These are phyloP conservation scores for Phytophthora tentaculata DNA, from an alignment of 352 stramenopile genomes.

Conservation along the genomic window DNA sequence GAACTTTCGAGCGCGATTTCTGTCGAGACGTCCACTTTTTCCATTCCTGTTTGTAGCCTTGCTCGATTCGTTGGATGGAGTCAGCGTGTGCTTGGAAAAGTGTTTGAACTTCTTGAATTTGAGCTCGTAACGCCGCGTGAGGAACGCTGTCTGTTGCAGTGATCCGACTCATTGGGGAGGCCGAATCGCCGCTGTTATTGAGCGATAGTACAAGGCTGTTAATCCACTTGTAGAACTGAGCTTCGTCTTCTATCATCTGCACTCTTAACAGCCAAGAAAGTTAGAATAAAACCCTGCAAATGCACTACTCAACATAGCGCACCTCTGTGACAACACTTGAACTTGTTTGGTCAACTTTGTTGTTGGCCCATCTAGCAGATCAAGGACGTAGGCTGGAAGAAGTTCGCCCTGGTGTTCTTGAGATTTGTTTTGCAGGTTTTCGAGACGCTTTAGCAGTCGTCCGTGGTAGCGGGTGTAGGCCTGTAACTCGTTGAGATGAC, in stretches of 20 bases:
- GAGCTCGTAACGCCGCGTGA: conserved; percentile 19
- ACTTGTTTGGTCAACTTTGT: conserved; percentile 47
- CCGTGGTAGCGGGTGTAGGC: conserved; percentile 44
- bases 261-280: conserved; percentile 34
- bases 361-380: conserved; percentile 43
- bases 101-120: conserved; percentile 37
- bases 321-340: conserved; percentile 50
- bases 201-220: conserved; percentile 55
- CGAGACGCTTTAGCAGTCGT: conserved; percentile 47
- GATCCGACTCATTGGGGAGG: background rate
- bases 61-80: conserved; percentile 38
- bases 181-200: background rate
- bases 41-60: conserved; percentile 42
- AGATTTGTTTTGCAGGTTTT: conserved; percentile 36
- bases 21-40: conserved; percentile 49
- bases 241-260: conserved; percentile 65
- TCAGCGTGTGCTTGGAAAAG: conserved; percentile 37
- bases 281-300: background rate
- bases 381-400: conserved; percentile 51
- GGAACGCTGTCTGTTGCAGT: background rate
- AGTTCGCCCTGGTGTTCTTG: conserved; percentile 28
- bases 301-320: background rate
- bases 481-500: conserved; percentile 46
- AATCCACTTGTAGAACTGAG: conserved; percentile 77
- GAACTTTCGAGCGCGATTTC: conserved; percentile 46